These are phyloP conservation scores for Eutrema yunnanense DNA, from an alignment of 345 rosid species.

Conservation along the genomic window DNA sequence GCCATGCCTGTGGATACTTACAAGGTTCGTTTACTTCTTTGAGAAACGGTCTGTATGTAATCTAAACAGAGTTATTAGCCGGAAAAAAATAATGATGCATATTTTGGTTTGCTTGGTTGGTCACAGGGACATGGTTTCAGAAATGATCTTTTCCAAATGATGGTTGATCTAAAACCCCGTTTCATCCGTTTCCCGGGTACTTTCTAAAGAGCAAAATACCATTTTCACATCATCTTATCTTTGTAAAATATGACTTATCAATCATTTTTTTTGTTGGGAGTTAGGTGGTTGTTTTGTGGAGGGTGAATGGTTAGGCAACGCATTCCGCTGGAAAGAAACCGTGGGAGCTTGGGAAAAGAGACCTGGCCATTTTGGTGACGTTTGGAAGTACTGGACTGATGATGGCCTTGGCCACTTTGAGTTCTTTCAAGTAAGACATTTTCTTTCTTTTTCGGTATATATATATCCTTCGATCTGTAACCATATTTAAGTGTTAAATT, in stretches of 20 bases:
- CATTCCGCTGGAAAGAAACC: slow-evolving; percentile 85
- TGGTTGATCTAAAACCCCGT: slow-evolving; percentile 19
- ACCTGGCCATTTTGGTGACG: slow-evolving; percentile 87
- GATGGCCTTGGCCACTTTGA: slow-evolving; percentile 84
- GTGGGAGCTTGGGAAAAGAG: slow-evolving; percentile 95
- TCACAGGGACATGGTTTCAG: slow-evolving; percentile 28
- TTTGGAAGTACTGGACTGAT: slow-evolving; percentile 94
- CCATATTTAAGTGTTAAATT: background rate
- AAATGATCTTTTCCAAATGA: slow-evolving; percentile 21
- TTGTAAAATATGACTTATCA: background rate
- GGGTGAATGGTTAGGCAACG: slow-evolving; percentile 78
- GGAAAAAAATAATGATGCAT: too few species aligned
- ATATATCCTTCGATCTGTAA: background rate
- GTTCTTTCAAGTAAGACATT: slow-evolving; percentile 57
- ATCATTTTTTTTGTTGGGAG: background rate
- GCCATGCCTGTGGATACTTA: slow-evolving; percentile 79
- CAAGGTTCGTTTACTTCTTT: slow-evolving; percentile 44
- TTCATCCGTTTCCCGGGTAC: slow-evolving; percentile 27
- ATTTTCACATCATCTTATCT: background rate
- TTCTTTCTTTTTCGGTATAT: background rate
- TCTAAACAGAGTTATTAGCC: background rate
- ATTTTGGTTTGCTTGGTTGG: background rate
- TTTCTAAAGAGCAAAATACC: background rate
- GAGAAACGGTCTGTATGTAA: background rate
- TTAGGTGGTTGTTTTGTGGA: slow-evolving; percentile 94